These are phyloP conservation scores for Geotrichum carabidarum DNA, from an alignment of 1,139 yeast species.

Conservation along the genomic window DNA sequence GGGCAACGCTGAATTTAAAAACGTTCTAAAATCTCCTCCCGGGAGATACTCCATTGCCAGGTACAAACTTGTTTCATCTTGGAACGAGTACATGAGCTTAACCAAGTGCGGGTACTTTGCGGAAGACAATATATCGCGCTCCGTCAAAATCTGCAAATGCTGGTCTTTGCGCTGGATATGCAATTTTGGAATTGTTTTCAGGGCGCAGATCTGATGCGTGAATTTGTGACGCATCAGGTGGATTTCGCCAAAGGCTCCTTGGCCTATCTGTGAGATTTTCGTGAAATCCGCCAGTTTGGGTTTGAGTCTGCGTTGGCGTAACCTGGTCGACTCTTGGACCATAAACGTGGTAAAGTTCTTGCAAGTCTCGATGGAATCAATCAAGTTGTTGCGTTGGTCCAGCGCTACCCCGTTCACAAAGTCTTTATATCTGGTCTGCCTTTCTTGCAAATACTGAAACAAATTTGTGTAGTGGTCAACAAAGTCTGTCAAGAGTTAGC, in stretches of 20 bases:
- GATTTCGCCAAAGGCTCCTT: conserved; percentile 22
- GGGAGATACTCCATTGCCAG: conserved; percentile 21
- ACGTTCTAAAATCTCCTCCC: conserved; percentile 21
- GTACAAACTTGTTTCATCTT: conserved; percentile 15
- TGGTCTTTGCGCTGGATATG: conserved; percentile 18
- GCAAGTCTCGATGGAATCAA: neutral
- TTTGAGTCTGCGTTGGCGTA: conserved; percentile 15
- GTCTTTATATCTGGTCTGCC: conserved; percentile 1
- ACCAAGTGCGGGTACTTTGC: conserved; percentile 17
- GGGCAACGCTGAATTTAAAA: conserved; percentile 16
- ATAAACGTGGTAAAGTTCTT: neutral
- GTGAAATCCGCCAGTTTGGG: conserved; percentile 15
- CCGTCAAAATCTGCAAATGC: conserved; percentile 17
- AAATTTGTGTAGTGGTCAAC: conserved; percentile 14
- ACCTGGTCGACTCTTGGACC: conserved; percentile 5
- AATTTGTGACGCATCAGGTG: conserved; percentile 15
- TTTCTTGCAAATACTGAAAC: conserved; percentile 11
- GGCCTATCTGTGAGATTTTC: conserved; percentile 19
- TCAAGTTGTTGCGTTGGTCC: neutral
- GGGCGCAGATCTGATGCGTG: conserved; percentile 17
- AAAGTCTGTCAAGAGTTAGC: conserved; percentile 10
- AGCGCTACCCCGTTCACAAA: neutral
- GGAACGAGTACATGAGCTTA: conserved; percentile 19
- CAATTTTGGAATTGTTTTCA: conserved; percentile 18
- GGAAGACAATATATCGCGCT: conserved; percentile 19